These are phyloP conservation scores for Apiosordaria backusii DNA, from an alignment of 495 filamentous ascomycete genomes.

Conservation along the genomic window DNA sequence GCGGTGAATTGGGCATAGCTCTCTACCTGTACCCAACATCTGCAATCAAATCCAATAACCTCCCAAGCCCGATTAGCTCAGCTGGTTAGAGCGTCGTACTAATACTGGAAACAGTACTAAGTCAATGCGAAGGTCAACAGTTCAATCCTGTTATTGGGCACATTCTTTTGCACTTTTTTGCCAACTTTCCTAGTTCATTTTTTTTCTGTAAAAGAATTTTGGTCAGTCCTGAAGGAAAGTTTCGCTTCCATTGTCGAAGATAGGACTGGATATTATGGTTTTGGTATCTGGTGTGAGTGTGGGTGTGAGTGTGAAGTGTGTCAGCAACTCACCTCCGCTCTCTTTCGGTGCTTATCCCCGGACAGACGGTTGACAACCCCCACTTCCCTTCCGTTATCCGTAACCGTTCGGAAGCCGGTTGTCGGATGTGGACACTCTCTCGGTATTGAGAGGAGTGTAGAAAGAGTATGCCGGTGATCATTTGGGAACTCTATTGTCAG, in stretches of 20 bases:
- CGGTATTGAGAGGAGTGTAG: neutral
- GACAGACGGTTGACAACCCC: neutral
- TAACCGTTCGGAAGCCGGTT: neutral
- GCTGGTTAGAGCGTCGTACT: constrained; percentile 6
- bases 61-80: constrained; percentile 3
- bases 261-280: no score
- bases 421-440: neutral
- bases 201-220: no score
- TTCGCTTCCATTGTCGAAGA: no score
- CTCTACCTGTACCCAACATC: neutral
- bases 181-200: neutral
- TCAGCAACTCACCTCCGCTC: neutral
- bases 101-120: neutral
- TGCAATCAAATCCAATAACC: neutral
- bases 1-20: no score
- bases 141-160: constrained; percentile 7
- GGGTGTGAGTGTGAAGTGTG: no score
- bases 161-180: neutral
- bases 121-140: constrained; percentile 5
- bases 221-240: no score
- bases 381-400: no score
- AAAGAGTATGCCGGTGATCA: neutral
- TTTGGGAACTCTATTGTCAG: neutral
- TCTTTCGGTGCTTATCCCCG: neutral
- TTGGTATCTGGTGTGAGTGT: no score